Conservation (phyloP, 228 moss, liverwort and hornwort genomes). For the Sphagnum fallax region DNA sequence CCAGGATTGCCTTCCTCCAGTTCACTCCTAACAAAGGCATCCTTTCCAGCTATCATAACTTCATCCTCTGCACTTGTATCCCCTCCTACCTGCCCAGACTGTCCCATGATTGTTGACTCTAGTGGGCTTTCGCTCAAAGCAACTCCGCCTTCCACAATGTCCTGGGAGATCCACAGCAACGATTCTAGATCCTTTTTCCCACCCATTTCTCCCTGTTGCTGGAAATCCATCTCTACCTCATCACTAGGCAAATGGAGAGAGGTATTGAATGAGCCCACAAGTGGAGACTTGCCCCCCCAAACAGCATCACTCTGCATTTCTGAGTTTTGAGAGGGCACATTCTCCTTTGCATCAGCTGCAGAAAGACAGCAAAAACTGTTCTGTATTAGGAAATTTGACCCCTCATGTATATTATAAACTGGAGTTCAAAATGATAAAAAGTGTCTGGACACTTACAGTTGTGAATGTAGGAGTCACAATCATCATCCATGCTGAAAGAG, state of each 20-base stretch:
- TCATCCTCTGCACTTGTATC: slow-evolving; percentile 63
- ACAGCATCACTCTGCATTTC: slow-evolving; percentile 13
- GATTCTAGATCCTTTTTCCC: slow-evolving; percentile 7
- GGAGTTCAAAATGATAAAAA: slow-evolving; percentile 1
- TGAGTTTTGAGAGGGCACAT: slow-evolving; percentile 24
- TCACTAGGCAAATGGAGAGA: slow-evolving; percentile 10
- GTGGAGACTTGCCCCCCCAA: slow-evolving; percentile 19
- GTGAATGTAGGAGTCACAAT: slow-evolving; percentile 6
- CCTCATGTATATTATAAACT: slow-evolving; percentile 6
- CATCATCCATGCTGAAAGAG: slow-evolving; percentile 11
- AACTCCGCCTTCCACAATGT: slow-evolving; percentile 24
- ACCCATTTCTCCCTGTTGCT: slow-evolving; percentile 7
- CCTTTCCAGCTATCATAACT: slow-evolving; percentile 46
- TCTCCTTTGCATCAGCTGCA: slow-evolving; percentile 50
- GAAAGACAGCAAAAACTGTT: slow-evolving; percentile 11
- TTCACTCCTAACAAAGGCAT: slow-evolving; percentile 10
- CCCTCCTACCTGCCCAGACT: slow-evolving; percentile 57
- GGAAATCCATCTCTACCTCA: slow-evolving; percentile 2
- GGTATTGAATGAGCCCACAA: slow-evolving; percentile 14
- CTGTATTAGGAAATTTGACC: slow-evolving; percentile 8
- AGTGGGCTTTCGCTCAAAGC: slow-evolving; percentile 42
- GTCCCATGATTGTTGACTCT: slow-evolving; percentile 51
- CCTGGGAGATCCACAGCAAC: slow-evolving; percentile 17
- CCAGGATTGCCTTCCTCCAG: slow-evolving; percentile 17
- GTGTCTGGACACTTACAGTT: slow-evolving; percentile 12